A percentile compares a stretch with the other conserved stretches of the same genome.
These are phyloP conservation scores for Kentomonas sorsogonicus DNA, from an alignment of 208 protist genomes.

Conservation along the genomic window DNA sequence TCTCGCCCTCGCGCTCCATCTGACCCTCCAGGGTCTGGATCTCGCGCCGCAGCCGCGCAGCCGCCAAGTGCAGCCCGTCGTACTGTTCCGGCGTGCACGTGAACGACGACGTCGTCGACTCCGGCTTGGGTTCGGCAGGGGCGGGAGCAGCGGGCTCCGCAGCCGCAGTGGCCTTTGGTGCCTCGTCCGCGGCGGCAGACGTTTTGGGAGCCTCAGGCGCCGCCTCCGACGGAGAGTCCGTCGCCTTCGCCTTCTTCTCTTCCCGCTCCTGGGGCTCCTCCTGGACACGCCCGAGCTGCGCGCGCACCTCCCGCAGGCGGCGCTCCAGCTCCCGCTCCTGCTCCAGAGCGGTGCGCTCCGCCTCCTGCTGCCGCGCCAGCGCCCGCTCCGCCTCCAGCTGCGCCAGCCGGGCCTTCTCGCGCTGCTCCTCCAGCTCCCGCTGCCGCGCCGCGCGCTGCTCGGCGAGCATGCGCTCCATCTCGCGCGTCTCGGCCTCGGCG, in stretches of 20 bases:
- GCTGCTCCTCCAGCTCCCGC: slow-evolving; percentile 44
- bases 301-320: slow-evolving; percentile 51
- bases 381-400: slow-evolving; percentile 57
- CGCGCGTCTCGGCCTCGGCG: slow-evolving; percentile 48
- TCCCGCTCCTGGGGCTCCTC: background rate
- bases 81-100: slow-evolving; percentile 89
- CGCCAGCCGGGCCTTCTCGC: slow-evolving; percentile 51
- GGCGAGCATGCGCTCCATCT: slow-evolving; percentile 42
- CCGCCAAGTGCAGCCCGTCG: slow-evolving; percentile 79
- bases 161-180: background rate
- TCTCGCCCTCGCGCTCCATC: slow-evolving; percentile 77
- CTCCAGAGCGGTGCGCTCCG: slow-evolving; percentile 50
- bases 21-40: slow-evolving; percentile 75
- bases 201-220: background rate
- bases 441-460: slow-evolving; percentile 48
- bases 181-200: slow-evolving; percentile 4
- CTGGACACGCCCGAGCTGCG: slow-evolving; percentile 14
- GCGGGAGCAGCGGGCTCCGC: slow-evolving; percentile 8
- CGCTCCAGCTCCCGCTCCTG: slow-evolving; percentile 59
- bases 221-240: background rate
- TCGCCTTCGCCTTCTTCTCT: background rate
- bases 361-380: slow-evolving; percentile 46
- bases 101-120: slow-evolving; percentile 20
- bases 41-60: slow-evolving; percentile 71
- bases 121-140: background rate